These are phyloP conservation scores for Diutina catenulata DNA, from an alignment of 1,139 yeast genomes.

Conservation along the genomic window DNA sequence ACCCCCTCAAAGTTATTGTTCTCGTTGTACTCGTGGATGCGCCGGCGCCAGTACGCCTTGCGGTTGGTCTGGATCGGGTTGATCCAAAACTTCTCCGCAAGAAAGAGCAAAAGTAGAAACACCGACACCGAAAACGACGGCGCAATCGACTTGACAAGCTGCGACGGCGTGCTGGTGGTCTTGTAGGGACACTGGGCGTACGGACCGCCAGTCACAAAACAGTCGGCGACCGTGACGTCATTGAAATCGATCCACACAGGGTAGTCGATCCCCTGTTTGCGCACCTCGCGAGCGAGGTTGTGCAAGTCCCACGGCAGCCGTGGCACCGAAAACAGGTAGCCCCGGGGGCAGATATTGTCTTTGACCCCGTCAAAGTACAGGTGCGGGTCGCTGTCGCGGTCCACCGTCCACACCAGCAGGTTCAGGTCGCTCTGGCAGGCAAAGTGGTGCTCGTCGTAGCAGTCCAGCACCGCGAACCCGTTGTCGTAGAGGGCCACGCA, in stretches of 20 bases:
- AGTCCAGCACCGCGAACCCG: slow-evolving; percentile 54
- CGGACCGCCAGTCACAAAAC: slow-evolving; percentile 86
- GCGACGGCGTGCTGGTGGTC: slow-evolving; percentile 37
- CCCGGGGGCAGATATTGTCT: slow-evolving; percentile 35
- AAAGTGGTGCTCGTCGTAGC: slow-evolving; percentile 40
- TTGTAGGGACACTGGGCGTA: slow-evolving; percentile 72
- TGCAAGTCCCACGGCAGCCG: slow-evolving; percentile 14
- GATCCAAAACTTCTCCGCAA: slow-evolving; percentile 22
- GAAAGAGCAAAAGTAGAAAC: slow-evolving; percentile 11
- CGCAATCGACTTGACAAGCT: slow-evolving; percentile 52
- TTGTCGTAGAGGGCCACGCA: slow-evolving; percentile 45
- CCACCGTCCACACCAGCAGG: slow-evolving; percentile 38
- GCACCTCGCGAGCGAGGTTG: slow-evolving; percentile 8
- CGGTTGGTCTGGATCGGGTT: slow-evolving; percentile 32
- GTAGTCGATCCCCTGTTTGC: slow-evolving; percentile 10
- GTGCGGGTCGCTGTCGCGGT: slow-evolving; percentile 15
- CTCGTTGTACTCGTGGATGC: slow-evolving; percentile 23
- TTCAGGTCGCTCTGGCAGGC: slow-evolving; percentile 41
- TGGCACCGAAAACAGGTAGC: slow-evolving; percentile 48
- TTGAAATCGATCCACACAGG: slow-evolving; percentile 78
- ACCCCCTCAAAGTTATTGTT: slow-evolving; percentile 34
- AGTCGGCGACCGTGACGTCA: slow-evolving; percentile 57
- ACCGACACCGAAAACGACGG: slow-evolving; percentile 53
- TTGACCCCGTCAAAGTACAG: slow-evolving; percentile 41
- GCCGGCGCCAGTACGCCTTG: slow-evolving; percentile 28